phyloP scores from a whole-genome alignment of 805 yeast genomes.

The Lipomyces starkeyi region DNA sequence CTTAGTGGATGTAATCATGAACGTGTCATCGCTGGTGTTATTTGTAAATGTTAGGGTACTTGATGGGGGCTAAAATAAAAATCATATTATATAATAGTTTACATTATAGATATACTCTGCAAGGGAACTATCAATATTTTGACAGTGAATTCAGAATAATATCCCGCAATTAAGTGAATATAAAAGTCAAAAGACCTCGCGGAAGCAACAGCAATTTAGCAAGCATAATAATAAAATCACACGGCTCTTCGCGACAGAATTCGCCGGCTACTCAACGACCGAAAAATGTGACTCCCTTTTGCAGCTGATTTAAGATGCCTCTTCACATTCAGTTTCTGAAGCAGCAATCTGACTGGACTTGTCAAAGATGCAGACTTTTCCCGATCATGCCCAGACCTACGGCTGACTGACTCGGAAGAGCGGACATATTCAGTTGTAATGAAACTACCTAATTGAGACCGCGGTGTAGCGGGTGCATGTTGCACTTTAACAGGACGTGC shows the following conservation, averaged over 20 bases:
- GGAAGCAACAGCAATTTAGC: not conserved
- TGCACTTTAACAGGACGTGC: not conserved
- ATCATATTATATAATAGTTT: not conserved
- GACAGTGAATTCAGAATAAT: not conserved
- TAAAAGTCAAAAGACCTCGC: not conserved
- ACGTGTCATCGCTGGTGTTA: not conserved
- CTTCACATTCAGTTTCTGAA: not conserved
- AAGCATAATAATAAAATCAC: not conserved
- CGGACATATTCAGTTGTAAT: not conserved
- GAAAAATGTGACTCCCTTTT: not conserved
- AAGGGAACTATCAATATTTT: not conserved
- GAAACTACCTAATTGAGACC: not conserved
- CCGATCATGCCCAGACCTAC: not conserved
- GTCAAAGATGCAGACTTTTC: not conserved
- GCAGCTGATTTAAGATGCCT: not conserved
- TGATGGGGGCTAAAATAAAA: not conserved
- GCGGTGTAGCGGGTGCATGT: not conserved
- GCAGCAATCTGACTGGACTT: not conserved
- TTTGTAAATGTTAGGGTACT: not conserved
- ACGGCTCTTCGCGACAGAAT: not conserved
- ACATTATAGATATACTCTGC: too few relatives aligned
- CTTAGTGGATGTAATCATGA: not conserved
- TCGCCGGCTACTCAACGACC: not conserved
- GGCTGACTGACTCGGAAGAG: not conserved
- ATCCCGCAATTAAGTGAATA: not conserved